phyloP scores from a whole-genome alignment of 768 basidiomycete genomes.

The Termitomyces sp. region DNA sequence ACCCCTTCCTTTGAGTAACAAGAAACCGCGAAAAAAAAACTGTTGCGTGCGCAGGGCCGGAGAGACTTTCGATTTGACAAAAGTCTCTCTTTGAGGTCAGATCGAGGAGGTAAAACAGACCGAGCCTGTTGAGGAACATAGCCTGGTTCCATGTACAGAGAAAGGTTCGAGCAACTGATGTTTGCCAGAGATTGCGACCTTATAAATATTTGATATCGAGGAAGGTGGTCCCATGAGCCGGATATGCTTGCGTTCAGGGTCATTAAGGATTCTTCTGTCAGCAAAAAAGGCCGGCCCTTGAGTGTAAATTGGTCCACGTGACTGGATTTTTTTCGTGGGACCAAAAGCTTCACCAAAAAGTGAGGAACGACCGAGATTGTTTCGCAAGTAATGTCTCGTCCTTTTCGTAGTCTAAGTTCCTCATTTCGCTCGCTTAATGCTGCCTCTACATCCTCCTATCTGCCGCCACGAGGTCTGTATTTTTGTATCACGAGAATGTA shows the following conservation, averaged over 20 bases:
- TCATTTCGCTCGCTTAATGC: slow-evolving; percentile 18
- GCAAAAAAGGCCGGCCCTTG: background rate
- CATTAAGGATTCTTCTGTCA: background rate
- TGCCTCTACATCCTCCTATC: slow-evolving; percentile 1
- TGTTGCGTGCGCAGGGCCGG: no score
- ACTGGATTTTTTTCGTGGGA: slow-evolving; percentile 1
- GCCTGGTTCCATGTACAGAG: slow-evolving; percentile 4
- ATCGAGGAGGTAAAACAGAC: background rate
- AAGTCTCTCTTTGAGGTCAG: background rate
- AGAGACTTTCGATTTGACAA: no score
- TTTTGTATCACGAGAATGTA: background rate
- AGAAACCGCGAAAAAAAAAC: no score
- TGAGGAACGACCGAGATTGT: slow-evolving; percentile 5
- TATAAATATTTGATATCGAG: background rate
- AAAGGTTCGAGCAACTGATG: background rate
- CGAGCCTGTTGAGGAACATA: background rate
- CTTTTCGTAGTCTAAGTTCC: slow-evolving; percentile 20
- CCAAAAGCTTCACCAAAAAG: background rate
- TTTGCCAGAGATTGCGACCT: no score
- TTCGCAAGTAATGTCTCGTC: slow-evolving; percentile 21
- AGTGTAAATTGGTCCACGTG: background rate
- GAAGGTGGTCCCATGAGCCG: background rate
- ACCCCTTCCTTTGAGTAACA: background rate
- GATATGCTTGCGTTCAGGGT: background rate
- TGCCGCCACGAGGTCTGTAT: slow-evolving; percentile 14